Evolutionary conservation across 1,284 basidiomycete species (phyloP).

Genomic region (Quambalaria eucalypti): DNA sequence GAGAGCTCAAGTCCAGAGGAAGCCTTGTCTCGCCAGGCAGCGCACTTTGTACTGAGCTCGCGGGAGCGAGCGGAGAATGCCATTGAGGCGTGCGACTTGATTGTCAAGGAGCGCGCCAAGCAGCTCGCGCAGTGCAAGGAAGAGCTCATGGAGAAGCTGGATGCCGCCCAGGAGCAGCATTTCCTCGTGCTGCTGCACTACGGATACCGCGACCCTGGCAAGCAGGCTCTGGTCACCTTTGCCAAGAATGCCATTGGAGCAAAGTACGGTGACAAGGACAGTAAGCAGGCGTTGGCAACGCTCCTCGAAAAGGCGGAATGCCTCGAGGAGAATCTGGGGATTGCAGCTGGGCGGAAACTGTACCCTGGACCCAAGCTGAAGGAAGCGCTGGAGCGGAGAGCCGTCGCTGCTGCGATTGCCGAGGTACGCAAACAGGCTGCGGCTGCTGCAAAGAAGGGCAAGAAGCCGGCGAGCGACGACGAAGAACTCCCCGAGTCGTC

Average conservation of each 20-base stretch:
- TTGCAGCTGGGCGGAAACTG: conserved; percentile 9
- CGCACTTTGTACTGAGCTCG: not conserved
- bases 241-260: conserved; percentile 58
- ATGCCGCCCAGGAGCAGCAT: conserved; percentile 54
- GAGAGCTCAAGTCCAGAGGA: conserved; percentile 60
- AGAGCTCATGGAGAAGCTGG: conserved; percentile 62
- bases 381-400: conserved; percentile 16
- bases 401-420: not conserved
- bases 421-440: not conserved
- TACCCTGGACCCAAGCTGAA: conserved; percentile 12
- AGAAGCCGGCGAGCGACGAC: not conserved
- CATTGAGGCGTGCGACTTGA: conserved; percentile 83
- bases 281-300: conserved; percentile 56
- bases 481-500: not conserved
- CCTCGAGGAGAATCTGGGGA: conserved; percentile 11
- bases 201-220: conserved; percentile 59
- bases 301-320: conserved; percentile 56
- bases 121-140: conserved; percentile 70
- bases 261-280: conserved; percentile 60
- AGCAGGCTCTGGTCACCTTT: conserved; percentile 64
- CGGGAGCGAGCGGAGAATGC: conserved; percentile 36
- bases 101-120: conserved; percentile 67
- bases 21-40: conserved; percentile 49
- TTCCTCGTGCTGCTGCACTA: conserved; percentile 58
- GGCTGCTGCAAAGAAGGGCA: not conserved